Conservation (phyloP, 176 grass and related monocot species). For the Rhipidocladum racemiflorum region DNA sequence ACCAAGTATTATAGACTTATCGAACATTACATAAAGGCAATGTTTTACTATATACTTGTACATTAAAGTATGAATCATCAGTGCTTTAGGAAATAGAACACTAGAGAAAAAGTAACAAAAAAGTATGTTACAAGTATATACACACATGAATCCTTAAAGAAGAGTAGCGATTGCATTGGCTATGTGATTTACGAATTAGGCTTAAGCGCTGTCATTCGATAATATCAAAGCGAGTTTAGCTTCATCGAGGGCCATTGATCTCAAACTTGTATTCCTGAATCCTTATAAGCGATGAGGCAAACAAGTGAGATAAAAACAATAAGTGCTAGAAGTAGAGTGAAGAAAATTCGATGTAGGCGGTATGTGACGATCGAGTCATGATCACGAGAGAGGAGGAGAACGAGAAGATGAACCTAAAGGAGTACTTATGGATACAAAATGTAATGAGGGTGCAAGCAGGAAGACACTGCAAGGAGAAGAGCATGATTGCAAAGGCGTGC, state of each 20-base stretch:
- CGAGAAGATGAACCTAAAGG: slow-evolving; percentile 61
- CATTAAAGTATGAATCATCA: background rate
- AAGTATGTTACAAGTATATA: slow-evolving; percentile 10
- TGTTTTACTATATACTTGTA: background rate
- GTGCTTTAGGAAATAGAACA: slow-evolving; percentile 6
- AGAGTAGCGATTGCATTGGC: background rate
- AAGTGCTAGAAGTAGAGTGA: slow-evolving; percentile 52
- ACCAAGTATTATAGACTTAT: background rate
- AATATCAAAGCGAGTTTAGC: slow-evolving; percentile 97
- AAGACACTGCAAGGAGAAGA: slow-evolving; percentile 89
- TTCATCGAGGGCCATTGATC: slow-evolving; percentile 95
- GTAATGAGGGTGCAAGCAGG: slow-evolving; percentile 83
- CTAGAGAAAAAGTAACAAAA: background rate
- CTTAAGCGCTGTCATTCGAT: slow-evolving; percentile 43
- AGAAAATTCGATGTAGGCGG: slow-evolving; percentile 72
- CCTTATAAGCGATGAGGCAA: slow-evolving; percentile 90
- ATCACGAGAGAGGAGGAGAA: slow-evolving; percentile 65
- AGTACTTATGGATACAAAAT: slow-evolving; percentile 93
- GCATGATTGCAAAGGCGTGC: slow-evolving; percentile 92
- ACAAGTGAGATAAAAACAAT: slow-evolving; percentile 79
- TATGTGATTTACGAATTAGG: background rate
- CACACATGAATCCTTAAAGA: background rate
- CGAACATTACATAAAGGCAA: background rate
- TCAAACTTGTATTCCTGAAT: slow-evolving; percentile 99
- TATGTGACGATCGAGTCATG: slow-evolving; percentile 59